Conservation (phyloP, 306 rosid species). For the Dalbergia cochinchinensis region DNA sequence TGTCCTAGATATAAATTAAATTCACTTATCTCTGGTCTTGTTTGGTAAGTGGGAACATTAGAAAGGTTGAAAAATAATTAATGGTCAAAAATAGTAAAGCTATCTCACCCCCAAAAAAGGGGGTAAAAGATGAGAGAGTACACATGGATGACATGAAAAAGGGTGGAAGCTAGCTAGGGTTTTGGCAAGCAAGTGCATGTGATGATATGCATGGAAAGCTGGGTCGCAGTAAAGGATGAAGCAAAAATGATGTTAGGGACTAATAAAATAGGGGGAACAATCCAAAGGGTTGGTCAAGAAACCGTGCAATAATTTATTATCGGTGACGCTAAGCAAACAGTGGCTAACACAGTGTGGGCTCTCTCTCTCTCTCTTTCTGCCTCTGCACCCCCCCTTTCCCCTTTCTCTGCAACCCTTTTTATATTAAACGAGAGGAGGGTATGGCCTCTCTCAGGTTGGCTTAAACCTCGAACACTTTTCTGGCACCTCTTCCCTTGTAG, state of each 20-base stretch:
- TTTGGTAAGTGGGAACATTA: conserved; percentile 34
- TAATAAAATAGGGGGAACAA: conserved; percentile 48
- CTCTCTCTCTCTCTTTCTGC: conserved; percentile 29
- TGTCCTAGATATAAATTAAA: neutral
- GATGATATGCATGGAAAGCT: conserved; percentile 78
- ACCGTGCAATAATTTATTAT: conserved; percentile 65
- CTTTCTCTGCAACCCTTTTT: conserved; percentile 44
- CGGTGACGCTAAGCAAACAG: conserved; percentile 71
- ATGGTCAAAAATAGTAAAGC: conserved; percentile 24
- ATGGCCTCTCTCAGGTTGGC: conserved; percentile 52
- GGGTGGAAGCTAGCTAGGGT: conserved; percentile 40
- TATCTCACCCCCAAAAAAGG: neutral
- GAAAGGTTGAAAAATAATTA: neutral
- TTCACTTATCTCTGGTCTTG: neutral
- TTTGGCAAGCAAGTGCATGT: conserved; percentile 68
- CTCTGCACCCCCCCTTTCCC: conserved; percentile 16
- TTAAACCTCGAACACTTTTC: conserved; percentile 59
- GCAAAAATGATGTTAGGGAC: conserved; percentile 47
- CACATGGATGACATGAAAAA: neutral
- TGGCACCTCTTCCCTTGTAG: conserved; percentile 21
- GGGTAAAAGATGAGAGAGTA: neutral
- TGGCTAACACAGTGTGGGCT: conserved; percentile 47
- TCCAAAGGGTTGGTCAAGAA: conserved; percentile 70
- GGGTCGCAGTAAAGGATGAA: conserved; percentile 61
- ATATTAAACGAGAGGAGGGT: conserved; percentile 59